phyloP scores from a whole-genome alignment of 140 eudicot genomes.

The Erigeron philadelphicus region DNA sequence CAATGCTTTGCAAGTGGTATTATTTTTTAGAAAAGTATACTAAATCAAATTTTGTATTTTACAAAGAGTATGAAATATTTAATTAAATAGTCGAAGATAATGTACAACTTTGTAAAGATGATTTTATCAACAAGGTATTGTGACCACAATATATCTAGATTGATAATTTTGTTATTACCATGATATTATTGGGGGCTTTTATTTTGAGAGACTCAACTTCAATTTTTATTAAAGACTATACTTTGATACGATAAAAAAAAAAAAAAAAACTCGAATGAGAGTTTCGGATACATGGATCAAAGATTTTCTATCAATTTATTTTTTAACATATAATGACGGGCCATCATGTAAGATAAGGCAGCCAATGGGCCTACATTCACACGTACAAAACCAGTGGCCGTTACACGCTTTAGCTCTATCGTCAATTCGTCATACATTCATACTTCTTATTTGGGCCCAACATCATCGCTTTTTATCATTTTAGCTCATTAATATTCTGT shows the following conservation, averaged over 20 bases:
- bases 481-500: too few relatives aligned
- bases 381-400: slow-evolving; percentile 23
- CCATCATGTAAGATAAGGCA: slow-evolving; percentile 21
- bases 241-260: too few relatives aligned
- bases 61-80: neutral
- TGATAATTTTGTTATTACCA: neutral
- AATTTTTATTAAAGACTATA: too few relatives aligned
- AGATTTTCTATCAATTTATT: too few relatives aligned
- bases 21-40: neutral
- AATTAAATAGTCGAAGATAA: neutral
- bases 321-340: neutral
- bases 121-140: neutral
- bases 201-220: too few relatives aligned
- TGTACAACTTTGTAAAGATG: neutral
- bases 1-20: too few relatives aligned
- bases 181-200: too few relatives aligned
- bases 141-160: slow-evolving; percentile 20
- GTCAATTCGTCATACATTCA: slow-evolving; percentile 9
- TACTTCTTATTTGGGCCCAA: slow-evolving; percentile 9
- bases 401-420: slow-evolving; percentile 19
- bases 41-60: neutral
- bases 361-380: slow-evolving; percentile 23
- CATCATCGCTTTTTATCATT: neutral
- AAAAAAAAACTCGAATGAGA: too few relatives aligned
- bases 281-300: too few relatives aligned